Evolutionary conservation across 1,284 basidiomycete species (phyloP).

Genomic region (Rhizoctonia solani): DNA sequence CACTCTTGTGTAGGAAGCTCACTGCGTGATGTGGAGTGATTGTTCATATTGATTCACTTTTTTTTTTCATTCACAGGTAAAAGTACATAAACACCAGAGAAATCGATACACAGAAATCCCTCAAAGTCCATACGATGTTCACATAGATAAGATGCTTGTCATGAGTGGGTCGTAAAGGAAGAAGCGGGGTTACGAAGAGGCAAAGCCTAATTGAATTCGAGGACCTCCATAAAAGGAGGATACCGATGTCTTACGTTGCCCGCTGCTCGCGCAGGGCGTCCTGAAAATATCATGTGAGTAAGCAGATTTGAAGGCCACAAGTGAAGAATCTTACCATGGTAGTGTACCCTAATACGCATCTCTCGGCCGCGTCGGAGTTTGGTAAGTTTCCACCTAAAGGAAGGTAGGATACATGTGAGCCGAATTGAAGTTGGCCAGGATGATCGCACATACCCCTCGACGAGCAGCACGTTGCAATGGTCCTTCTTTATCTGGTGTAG

Average conservation of each 20-base stretch:
- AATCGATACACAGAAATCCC: not conserved
- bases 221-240: constrained; percentile 31
- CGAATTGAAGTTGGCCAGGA: not conserved
- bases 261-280: constrained; percentile 28
- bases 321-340: constrained; percentile 20
- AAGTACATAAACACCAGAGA: constrained; percentile 12
- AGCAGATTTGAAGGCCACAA: not conserved
- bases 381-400: constrained; percentile 28
- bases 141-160: not conserved
- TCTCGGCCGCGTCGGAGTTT: constrained; percentile 30
- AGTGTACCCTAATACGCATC: constrained; percentile 33
- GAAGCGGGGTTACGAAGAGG: constrained; percentile 1
- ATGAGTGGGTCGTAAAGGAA: constrained; percentile 3
- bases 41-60: not conserved
- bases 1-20: not conserved
- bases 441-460: constrained; percentile 10
- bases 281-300: not conserved
- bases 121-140: not conserved
- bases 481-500: constrained; percentile 33
- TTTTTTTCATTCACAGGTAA: constrained; percentile 16
- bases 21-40: not conserved
- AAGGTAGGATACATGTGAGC: not conserved
- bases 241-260: constrained; percentile 28
- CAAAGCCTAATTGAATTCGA: constrained; percentile 13
- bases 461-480: constrained; percentile 29